Evolutionary conservation across 306 rosid species (phyloP).

Genomic region (Dryas alaskensis): DNA sequence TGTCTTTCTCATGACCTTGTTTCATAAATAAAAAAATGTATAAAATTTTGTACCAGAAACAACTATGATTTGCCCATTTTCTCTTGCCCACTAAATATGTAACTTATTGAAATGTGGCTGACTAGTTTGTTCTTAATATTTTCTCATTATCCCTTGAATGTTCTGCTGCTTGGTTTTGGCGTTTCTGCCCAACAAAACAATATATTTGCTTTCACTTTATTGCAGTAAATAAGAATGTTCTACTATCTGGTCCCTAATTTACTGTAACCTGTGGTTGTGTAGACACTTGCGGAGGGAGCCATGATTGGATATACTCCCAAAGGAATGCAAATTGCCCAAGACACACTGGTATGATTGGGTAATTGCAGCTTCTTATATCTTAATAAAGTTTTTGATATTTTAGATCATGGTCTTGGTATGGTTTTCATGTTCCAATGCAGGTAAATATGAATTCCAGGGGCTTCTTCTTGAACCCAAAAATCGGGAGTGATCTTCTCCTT

Average conservation of each 20-base stretch:
- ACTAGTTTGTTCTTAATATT: not conserved
- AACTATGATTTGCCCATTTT: not conserved
- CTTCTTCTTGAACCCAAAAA: conserved; percentile 46
- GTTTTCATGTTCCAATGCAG: conserved; percentile 38
- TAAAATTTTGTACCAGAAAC: not conserved
- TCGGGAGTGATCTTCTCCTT: conserved; percentile 67
- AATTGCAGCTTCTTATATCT: conserved; percentile 12
- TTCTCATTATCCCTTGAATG: not conserved
- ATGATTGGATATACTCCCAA: conserved; percentile 81
- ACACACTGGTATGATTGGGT: conserved; percentile 56
- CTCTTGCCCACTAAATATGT: not conserved
- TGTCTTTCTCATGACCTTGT: not conserved
- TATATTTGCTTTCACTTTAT: not conserved
- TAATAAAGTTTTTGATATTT: not conserved
- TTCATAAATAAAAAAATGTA: not conserved
- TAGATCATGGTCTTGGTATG: conserved; percentile 10
- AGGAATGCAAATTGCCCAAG: conserved; percentile 91
- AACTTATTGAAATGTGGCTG: not conserved
- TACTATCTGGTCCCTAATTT: conserved; percentile 17
- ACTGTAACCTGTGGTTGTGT: conserved; percentile 34
- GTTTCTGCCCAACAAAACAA: not conserved
- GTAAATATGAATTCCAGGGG: conserved; percentile 55
- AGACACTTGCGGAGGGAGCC: conserved; percentile 87
- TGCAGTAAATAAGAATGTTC: not conserved
- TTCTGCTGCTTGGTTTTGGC: not conserved